These are phyloP conservation scores for Citrus medica DNA, from an alignment of 345 rosid species.

Conservation along the genomic window DNA sequence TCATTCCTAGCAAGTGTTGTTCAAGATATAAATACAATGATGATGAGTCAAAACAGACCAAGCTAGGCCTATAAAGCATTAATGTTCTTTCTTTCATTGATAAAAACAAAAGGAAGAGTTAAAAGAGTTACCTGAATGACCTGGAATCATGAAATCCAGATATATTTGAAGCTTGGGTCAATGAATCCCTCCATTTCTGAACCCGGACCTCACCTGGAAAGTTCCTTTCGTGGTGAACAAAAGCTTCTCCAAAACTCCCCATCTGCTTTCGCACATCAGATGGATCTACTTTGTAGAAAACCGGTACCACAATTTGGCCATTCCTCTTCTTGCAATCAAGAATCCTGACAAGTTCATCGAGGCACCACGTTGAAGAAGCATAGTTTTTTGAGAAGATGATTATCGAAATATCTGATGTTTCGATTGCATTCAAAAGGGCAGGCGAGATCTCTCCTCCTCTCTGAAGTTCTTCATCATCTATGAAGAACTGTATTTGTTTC, in stretches of 20 bases:
- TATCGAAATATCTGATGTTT: background rate
- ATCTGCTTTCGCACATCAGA: background rate
- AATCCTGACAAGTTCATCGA: conserved; percentile 4
- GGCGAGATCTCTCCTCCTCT: background rate
- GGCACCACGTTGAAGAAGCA: background rate
- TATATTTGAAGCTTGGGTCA: background rate
- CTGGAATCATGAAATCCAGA: background rate
- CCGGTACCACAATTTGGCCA: background rate
- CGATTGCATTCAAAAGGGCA: background rate
- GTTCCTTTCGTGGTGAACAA: background rate
- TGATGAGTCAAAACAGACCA: no score
- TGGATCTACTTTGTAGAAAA: conserved; percentile 7
- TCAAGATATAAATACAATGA: no score
- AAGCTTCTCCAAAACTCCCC: background rate
- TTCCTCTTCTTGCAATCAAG: background rate
- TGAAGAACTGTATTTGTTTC: background rate
- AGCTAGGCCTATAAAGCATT: no score
- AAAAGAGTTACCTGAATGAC: background rate
- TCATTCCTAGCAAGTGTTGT: background rate
- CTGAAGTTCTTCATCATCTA: background rate
- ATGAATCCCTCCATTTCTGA: background rate
- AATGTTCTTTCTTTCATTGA: no score
- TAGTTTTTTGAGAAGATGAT: background rate
- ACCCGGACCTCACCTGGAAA: background rate
- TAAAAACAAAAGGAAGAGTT: no score